A percentile compares a stretch with the other conserved stretches of the same genome.
Conservation (phyloP, 2,329 filamentous ascomycete species). For the Truncatella angustata region DNA sequence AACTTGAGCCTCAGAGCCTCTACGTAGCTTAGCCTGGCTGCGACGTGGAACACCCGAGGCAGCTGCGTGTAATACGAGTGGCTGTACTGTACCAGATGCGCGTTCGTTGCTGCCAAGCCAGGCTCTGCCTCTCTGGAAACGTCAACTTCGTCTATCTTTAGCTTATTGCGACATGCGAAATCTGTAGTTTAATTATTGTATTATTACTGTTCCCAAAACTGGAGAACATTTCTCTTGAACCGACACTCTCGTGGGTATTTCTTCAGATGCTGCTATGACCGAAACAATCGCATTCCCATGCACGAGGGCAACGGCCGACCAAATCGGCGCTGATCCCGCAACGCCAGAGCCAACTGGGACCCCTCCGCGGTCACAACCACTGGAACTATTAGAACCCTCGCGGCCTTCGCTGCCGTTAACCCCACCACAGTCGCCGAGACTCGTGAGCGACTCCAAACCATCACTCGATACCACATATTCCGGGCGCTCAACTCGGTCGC, state of each 20-base stretch:
- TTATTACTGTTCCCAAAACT: too few species aligned
- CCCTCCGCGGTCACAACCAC: slow-evolving; percentile 13
- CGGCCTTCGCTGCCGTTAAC: slow-evolving; percentile 21
- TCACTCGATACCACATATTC: slow-evolving; percentile 21
- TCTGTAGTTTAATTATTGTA: too few species aligned
- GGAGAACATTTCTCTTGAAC: too few species aligned
- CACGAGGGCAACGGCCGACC: slow-evolving; percentile 5
- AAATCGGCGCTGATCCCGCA: slow-evolving; percentile 8
- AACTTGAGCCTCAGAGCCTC: too few species aligned
- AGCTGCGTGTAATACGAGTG: background rate
- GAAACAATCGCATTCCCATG: too few species aligned
- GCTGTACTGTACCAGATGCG: slow-evolving; percentile 1
- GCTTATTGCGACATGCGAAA: background rate
- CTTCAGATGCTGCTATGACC: slow-evolving; percentile 8
- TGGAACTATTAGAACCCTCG: slow-evolving; percentile 7
- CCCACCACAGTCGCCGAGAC: slow-evolving; percentile 19
- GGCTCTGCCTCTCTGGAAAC: background rate
- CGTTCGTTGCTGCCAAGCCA: slow-evolving; percentile 5
- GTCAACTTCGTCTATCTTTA: slow-evolving; percentile 1
- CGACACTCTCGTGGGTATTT: too few species aligned
- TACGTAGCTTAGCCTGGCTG: too few species aligned
- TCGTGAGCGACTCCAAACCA: slow-evolving; percentile 15
- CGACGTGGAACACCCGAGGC: too few species aligned
- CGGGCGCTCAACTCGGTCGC: slow-evolving; percentile 22
- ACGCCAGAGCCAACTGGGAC: slow-evolving; percentile 11